phyloP scores from a whole-genome alignment of 495 filamentous ascomycete genomes.

The Saxispiralis lemnorum region DNA sequence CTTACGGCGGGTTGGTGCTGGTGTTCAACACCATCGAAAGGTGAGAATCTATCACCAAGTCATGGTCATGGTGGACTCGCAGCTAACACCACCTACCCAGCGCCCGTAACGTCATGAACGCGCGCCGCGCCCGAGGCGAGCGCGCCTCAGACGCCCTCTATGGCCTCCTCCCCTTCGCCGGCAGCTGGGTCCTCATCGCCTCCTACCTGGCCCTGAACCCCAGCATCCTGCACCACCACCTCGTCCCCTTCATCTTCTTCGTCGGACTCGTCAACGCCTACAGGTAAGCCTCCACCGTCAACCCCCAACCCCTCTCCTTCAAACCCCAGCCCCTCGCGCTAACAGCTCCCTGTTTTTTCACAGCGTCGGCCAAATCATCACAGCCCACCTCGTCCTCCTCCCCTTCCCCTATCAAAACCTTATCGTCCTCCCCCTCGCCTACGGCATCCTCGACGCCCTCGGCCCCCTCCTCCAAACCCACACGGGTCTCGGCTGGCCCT shows the following conservation, averaged over 20 bases:
- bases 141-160: conserved; percentile 51
- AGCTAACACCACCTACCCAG: too few relatives aligned
- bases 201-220: conserved; percentile 72
- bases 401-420: conserved; percentile 81
- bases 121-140: conserved; percentile 55
- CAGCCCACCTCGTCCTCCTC: conserved; percentile 70
- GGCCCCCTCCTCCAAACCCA: conserved; percentile 43
- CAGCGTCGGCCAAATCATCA: conserved; percentile 78
- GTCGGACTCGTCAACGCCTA: conserved; percentile 82
- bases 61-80: too few relatives aligned
- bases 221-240: conserved; percentile 56
- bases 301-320: too few relatives aligned
- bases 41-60: too few relatives aligned
- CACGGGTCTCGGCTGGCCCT: conserved; percentile 62
- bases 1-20: conserved; percentile 71
- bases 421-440: conserved; percentile 46
- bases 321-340: too few relatives aligned
- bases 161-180: conserved; percentile 63
- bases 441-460: conserved; percentile 57
- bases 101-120: conserved; percentile 63
- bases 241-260: conserved; percentile 75
- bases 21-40: conserved; percentile 63
- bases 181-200: conserved; percentile 55
- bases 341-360: too few relatives aligned
- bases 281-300: conserved; percentile 21